A percentile compares a stretch with the other conserved stretches of the same genome.
phyloP scores from a whole-genome alignment of 2,329 filamentous ascomycete species.

The Cadophora sp. region DNA sequence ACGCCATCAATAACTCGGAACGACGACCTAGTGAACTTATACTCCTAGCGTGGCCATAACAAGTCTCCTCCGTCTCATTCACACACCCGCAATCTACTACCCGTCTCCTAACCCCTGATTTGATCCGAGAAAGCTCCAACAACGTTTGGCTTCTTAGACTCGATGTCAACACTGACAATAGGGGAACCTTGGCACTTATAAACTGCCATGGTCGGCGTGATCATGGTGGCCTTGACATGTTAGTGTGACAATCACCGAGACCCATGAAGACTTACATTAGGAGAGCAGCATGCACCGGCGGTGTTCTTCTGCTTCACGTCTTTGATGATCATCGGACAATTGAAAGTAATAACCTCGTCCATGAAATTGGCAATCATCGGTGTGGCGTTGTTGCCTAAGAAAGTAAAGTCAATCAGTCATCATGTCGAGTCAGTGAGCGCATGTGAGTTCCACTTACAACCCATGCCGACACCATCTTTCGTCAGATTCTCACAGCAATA shows the following conservation, averaged over 20 bases:
- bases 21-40: too few relatives aligned
- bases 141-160: conserved; percentile 2
- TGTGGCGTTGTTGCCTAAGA: background rate
- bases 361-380: background rate
- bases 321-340: conserved; percentile 8
- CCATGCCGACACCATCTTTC: conserved; percentile 8
- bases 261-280: background rate
- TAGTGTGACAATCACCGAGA: background rate
- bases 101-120: background rate
- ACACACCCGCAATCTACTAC: background rate
- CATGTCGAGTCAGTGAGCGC: too few relatives aligned
- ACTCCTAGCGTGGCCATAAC: background rate
- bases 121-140: background rate
- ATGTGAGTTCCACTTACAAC: background rate
- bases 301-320: conserved; percentile 14
- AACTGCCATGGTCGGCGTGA: conserved; percentile 5
- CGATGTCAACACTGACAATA: conserved; percentile 3
- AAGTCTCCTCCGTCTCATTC: background rate
- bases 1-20: too few relatives aligned
- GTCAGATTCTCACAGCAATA: conserved; percentile 11
- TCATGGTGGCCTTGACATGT: background rate
- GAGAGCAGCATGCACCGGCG: conserved; percentile 7
- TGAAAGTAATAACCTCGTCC: background rate
- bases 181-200: conserved; percentile 9
- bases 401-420: background rate